phyloP scores from a whole-genome alignment of 768 basidiomycete genomes.

The Gyrodon lividus region DNA sequence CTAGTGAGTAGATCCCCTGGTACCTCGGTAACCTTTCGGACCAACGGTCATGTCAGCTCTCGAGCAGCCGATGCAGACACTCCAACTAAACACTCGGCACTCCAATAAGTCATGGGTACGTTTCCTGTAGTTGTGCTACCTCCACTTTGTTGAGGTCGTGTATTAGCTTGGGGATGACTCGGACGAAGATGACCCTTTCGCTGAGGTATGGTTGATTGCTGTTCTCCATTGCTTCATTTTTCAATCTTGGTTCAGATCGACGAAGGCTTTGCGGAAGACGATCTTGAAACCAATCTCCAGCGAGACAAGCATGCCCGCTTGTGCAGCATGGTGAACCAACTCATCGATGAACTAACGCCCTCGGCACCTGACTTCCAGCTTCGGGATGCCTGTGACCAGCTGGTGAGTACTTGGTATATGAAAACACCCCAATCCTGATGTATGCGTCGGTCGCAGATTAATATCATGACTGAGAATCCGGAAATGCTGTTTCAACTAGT shows the following conservation, averaged over 20 bases:
- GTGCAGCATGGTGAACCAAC: conserved; percentile 74
- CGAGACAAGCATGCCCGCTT: conserved; percentile 92
- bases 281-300: conserved; percentile 87
- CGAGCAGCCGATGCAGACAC: conserved; percentile 65
- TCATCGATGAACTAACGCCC: conserved; percentile 85
- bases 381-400: conserved; percentile 80
- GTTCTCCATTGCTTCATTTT: conserved; percentile 1
- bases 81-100: conserved; percentile 82
- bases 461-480: conserved; percentile 72
- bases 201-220: conserved; percentile 55
- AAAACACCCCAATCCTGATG: neutral
- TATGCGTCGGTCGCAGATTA: conserved; percentile 46
- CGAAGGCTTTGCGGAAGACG: conserved; percentile 89
- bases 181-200: conserved; percentile 96
- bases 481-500: conserved; percentile 90
- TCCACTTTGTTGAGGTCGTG: conserved; percentile 2
- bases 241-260: conserved; percentile 59
- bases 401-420: conserved; percentile 49
- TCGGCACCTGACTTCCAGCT: conserved; percentile 81
- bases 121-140: conserved; percentile 9
- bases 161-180: conserved; percentile 74
- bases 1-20: conserved; percentile 47
- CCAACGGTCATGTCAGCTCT: conserved; percentile 36
- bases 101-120: conserved; percentile 89
- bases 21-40: neutral